Base-by-base conservation (phyloP, 2,329 filamentous ascomycete species). In the Clonostachys rhizophaga region DNA sequence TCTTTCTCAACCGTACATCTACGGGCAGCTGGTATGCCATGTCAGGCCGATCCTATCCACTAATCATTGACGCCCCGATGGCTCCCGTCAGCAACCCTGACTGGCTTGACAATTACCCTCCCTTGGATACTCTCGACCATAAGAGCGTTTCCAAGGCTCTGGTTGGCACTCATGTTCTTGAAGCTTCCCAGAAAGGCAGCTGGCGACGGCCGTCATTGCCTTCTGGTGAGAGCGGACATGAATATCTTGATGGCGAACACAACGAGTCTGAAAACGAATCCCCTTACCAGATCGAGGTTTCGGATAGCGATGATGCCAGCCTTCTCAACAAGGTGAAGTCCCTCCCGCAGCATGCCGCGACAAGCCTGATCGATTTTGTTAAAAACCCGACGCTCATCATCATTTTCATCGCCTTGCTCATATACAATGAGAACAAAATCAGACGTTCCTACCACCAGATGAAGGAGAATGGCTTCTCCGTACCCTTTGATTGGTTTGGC, bases 11-110 rank as follows among this genome's bases (percentile, higher is more conserved):
- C 62, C 86, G 86, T 55, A 96, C 91, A 2, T 81, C 87, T 47
- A 73, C 76, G n/a, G 92, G 91, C 33, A 87, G 88, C 50, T 97
- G 92, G 91, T 99, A 92, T 64, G 94, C 91, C 34, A 78, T 97
- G 68, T 96, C 92, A 2, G 92, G 95, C 49, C 78, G 76, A 39
- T 83, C 83, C 9, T 97, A 96, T 57, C 94, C 94, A 5, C 77
- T 92, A 10, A 89, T 96, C 30, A 86, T 91, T 18, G 81, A 89
- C 46, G 84, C 76, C 0, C 75, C 76, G 0, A 52, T 61, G 3
- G 79, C 71, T 18, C 69, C 66, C 52, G 69, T 74, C 40, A 69
- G 70, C 54, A 66, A 57, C 12, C 59, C 64, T 8, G 70, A 71
- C 30, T 83, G 74, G 65, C 71, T 72, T 61, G 68, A 79, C n/a